Conservation (phyloP, 2,329 filamentous ascomycete species). For the Lojkania enalia region DNA sequence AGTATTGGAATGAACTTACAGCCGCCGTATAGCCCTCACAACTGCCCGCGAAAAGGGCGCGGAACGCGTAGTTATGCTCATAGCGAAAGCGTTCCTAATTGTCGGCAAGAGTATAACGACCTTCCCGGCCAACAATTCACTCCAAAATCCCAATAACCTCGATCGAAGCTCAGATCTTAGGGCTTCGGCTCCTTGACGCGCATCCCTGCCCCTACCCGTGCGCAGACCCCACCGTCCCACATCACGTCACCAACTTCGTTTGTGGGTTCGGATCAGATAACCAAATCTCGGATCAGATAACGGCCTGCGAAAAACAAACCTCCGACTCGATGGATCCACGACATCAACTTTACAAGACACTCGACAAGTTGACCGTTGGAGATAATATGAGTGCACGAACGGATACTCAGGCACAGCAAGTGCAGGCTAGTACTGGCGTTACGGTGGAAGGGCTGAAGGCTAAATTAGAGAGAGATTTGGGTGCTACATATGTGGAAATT, state of each 20-base stretch:
- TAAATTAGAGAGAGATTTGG: constrained; percentile 70
- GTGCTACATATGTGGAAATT: constrained; percentile 80
- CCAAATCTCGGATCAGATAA: constrained; percentile 43
- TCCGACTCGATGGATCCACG: constrained; percentile 35
- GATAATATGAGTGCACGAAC: constrained; percentile 49
- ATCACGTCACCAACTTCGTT: constrained; percentile 14
- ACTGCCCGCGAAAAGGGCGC: constrained; percentile 70
- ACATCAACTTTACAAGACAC: constrained; percentile 39
- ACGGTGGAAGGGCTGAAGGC: constrained; percentile 72
- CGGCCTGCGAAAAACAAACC: constrained; percentile 20
- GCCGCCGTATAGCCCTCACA: constrained; percentile 74
- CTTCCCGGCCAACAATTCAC: constrained; percentile 3
- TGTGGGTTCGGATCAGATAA: neutral
- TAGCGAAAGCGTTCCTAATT: constrained; percentile 40
- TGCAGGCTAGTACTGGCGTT: constrained; percentile 61
- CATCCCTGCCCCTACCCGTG: neutral
- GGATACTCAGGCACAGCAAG: constrained; percentile 53
- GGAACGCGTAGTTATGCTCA: constrained; percentile 47
- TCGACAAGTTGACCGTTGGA: constrained; percentile 29
- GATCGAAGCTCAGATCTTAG: too few relatives aligned
- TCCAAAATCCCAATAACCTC: neutral
- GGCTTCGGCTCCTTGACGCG: neutral
- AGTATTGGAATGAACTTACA: constrained; percentile 58
- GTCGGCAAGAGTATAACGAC: constrained; percentile 40
- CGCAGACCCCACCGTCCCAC: constrained; percentile 12